These are phyloP conservation scores for Sclerospora graminicola DNA, from an alignment of 352 stramenopile species.

Conservation along the genomic window DNA sequence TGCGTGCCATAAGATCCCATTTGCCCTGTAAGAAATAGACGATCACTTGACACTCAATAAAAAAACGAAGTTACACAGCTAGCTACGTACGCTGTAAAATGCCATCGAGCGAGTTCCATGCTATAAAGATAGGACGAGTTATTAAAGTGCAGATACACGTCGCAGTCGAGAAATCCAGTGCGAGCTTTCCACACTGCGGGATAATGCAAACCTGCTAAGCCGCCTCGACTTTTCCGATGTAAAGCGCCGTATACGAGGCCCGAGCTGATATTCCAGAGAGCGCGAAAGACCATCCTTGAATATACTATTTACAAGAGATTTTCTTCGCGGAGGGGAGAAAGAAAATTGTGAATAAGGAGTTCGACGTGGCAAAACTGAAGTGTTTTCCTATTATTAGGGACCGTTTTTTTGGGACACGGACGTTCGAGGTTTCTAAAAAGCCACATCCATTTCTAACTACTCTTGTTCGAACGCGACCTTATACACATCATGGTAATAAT, in stretches of 20 bases:
- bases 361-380: conserved; percentile 9
- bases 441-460: too few relatives aligned
- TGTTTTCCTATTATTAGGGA: background rate
- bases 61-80: background rate
- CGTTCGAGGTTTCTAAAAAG: too few relatives aligned
- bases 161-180: conserved; percentile 66
- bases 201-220: conserved; percentile 47
- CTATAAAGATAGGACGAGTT: conserved; percentile 78
- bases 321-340: background rate
- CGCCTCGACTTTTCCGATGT: conserved; percentile 34
- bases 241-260: conserved; percentile 44
- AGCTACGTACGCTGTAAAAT: conserved; percentile 55
- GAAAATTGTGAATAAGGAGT: background rate
- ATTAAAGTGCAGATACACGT: conserved; percentile 82
- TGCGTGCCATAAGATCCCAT: conserved; percentile 40
- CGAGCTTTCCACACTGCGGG: conserved; percentile 65
- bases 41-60: background rate
- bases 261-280: conserved; percentile 65
- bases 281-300: conserved; percentile 48
- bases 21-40: conserved; percentile 7
- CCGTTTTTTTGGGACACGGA: background rate
- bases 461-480: conserved; percentile 86
- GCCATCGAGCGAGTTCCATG: conserved; percentile 83
- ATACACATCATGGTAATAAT: conserved; percentile 95
- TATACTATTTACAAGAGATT: background rate